Evolutionary conservation across 192 early-diverging fungal genomes (phyloP).

Genomic region (Podila minutissima): DNA sequence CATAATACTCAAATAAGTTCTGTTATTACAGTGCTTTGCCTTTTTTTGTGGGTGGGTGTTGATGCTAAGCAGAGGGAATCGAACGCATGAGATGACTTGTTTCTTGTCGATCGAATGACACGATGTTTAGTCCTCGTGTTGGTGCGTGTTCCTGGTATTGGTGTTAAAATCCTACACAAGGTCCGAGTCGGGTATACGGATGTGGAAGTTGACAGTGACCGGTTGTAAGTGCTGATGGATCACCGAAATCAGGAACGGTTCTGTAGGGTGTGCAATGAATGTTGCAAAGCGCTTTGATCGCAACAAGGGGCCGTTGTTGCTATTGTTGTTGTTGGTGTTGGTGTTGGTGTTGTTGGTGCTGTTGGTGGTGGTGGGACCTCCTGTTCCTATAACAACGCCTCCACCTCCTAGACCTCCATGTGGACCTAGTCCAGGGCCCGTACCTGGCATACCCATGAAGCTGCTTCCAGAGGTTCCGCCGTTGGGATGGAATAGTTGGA

Average conservation of each 20-base stretch:
- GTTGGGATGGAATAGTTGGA: slow-evolving; percentile 48
- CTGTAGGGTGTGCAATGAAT: slow-evolving; percentile 75
- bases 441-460: background rate
- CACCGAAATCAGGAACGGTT: slow-evolving; percentile 75
- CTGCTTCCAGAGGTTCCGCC: slow-evolving; percentile 1
- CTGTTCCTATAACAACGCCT: background rate
- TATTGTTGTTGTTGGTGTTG: background rate
- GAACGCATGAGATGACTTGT: too few relatives aligned
- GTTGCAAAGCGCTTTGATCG: slow-evolving; percentile 59
- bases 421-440: too few relatives aligned
- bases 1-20: too few relatives aligned
- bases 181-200: slow-evolving; percentile 40
- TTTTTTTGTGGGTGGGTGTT: too few relatives aligned
- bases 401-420: background rate
- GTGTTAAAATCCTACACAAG: slow-evolving; percentile 10
- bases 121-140: too few relatives aligned
- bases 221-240: slow-evolving; percentile 54
- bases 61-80: too few relatives aligned
- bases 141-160: too few relatives aligned
- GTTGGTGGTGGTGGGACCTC: background rate
- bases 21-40: too few relatives aligned
- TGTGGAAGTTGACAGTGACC: slow-evolving; percentile 60
- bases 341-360: background rate
- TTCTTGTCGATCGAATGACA: too few relatives aligned
- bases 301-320: slow-evolving; percentile 1